Evolutionary conservation across 1,139 yeast species (phyloP), one percentile per base, ranked within the genome.

Genomic region (Groenewaldozyma auringiensis): DNA sequence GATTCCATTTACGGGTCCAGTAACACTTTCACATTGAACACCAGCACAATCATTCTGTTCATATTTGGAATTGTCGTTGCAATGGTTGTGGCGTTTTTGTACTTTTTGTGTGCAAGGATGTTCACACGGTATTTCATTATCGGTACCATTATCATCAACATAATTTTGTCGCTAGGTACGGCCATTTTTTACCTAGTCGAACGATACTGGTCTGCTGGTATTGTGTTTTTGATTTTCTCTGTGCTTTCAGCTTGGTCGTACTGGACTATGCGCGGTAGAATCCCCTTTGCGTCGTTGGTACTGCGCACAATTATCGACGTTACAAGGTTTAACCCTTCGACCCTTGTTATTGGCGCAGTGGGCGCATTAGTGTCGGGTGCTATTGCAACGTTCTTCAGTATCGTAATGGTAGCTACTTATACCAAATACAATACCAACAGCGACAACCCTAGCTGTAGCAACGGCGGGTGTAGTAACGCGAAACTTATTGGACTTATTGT

Each of bases 291-390:
- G 52, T 87, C 92, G 2, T 74, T 83, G 3, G 81, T 86, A 27
- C 67, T 89, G 52, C 74, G 78, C 47, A 78, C 83, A 33, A 77
- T 84, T 8, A 81, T 87, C 56, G 88, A 81, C 57, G 94, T 85
- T 2, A 79, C 86, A 75, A 78, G 76, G 55, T 60, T 70, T 39
- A 78, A 80, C 55, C 89, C 94, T 13, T 79, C 87, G 21, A 79
- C 87, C 0, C 67, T 84, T 55, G 42, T 80, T 9, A 74, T 81
- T 1, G 76, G 95, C 0, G 62, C 78, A 1, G 31, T 82, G 14
- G 95, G 96, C 1, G 70, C 84, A 2, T 43, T 87, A 2, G 64
- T 81, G 2, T 73, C 84, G 1, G 79, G 82, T 3, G 79, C 78
- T 0, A 80, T 88, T 56, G 73, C 83, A 27, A 71, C 79, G 3